Percentiles rank a stretch among this genome's conserved stretches.
phyloP scores from a whole-genome alignment of 345 rosid species.

The Erodium maritimum region DNA sequence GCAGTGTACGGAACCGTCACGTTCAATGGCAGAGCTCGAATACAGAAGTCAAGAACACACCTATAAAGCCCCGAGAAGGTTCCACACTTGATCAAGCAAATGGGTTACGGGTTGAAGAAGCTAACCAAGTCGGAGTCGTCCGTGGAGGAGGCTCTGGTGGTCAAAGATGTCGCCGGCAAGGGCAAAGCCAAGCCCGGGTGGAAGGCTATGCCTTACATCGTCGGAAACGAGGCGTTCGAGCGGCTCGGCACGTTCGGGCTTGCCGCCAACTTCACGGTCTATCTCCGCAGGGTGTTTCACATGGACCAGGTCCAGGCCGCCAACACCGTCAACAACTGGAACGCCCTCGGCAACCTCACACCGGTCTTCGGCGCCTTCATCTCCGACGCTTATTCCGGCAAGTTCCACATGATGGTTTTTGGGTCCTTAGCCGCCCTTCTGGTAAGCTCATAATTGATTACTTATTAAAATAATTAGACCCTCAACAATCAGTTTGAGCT shows the following conservation, averaged over 20 bases:
- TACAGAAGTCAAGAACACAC: too few relatives aligned
- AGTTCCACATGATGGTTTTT: conserved; percentile 35
- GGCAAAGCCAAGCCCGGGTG: conserved; percentile 32
- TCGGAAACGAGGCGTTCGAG: conserved; percentile 46
- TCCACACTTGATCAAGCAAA: too few relatives aligned
- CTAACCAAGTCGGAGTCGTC: too few relatives aligned
- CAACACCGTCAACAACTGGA: conserved; percentile 20
- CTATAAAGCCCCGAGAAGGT: too few relatives aligned
- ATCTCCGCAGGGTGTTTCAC: conserved; percentile 15
- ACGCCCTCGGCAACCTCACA: conserved; percentile 23
- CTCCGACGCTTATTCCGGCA: conserved; percentile 36
- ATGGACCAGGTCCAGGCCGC: conserved; percentile 27
- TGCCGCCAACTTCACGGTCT: conserved; percentile 26
- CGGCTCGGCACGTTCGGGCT: conserved; percentile 34
- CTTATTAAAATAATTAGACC: not conserved
- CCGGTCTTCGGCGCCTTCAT: conserved; percentile 33
- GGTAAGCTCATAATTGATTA: conserved; percentile 23
- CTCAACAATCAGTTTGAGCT: too few relatives aligned
- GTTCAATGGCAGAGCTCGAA: too few relatives aligned
- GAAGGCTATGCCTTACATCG: conserved; percentile 65
- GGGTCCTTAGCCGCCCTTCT: conserved; percentile 41
- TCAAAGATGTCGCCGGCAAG: not conserved
- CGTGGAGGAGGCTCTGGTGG: too few relatives aligned
- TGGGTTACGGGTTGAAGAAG: too few relatives aligned
- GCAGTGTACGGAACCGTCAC: too few relatives aligned